Evolutionary conservation across 1,284 basidiomycete species (phyloP).

Genomic region (Irpex sp.): DNA sequence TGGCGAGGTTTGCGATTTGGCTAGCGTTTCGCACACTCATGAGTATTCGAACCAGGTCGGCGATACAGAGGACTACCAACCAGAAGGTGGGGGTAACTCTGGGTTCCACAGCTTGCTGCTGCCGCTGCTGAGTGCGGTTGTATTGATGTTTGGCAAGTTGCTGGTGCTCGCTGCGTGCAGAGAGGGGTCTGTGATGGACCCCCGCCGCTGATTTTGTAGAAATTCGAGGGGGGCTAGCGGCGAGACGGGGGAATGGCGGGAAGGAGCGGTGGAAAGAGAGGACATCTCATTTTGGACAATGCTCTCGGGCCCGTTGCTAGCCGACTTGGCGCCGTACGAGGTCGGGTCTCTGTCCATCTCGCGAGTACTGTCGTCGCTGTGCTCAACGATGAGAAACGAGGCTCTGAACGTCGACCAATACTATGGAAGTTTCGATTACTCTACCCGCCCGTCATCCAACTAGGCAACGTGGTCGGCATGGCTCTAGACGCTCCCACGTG

Average conservation of each 20-base stretch:
- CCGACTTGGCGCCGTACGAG: conserved; percentile 19
- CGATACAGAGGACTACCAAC: conserved; percentile 13
- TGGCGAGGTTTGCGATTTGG: conserved; percentile 56
- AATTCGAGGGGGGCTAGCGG: conserved; percentile 71
- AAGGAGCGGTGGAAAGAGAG: conserved; percentile 23
- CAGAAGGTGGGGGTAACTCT: conserved; percentile 18
- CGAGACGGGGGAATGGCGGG: conserved; percentile 36
- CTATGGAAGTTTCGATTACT: conserved; percentile 16
- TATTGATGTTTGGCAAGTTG: conserved; percentile 16
- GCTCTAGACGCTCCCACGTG: conserved; percentile 29
- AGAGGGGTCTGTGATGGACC: conserved; percentile 77
- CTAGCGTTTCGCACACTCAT: conserved; percentile 3
- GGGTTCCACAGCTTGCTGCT: conserved; percentile 24
- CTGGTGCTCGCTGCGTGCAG: conserved; percentile 53
- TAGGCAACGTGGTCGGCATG: conserved; percentile 24
- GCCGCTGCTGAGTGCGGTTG: conserved; percentile 20
- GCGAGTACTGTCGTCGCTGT: conserved; percentile 17
- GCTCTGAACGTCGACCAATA: conserved; percentile 10
- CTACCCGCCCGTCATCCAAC: conserved; percentile 14
- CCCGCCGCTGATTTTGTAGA: conserved; percentile 72
- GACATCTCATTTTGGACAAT: conserved; percentile 30
- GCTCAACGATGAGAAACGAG: conserved; percentile 17
- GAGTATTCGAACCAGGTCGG: conserved; percentile 3
- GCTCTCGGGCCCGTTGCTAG: conserved; percentile 18
- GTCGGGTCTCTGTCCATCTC: conserved; percentile 17